A percentile compares a stretch with the other conserved stretches of the same genome.
These are phyloP conservation scores for Aureobasidium zeae DNA, from an alignment of 2,329 filamentous ascomycete species.

Conservation along the genomic window DNA sequence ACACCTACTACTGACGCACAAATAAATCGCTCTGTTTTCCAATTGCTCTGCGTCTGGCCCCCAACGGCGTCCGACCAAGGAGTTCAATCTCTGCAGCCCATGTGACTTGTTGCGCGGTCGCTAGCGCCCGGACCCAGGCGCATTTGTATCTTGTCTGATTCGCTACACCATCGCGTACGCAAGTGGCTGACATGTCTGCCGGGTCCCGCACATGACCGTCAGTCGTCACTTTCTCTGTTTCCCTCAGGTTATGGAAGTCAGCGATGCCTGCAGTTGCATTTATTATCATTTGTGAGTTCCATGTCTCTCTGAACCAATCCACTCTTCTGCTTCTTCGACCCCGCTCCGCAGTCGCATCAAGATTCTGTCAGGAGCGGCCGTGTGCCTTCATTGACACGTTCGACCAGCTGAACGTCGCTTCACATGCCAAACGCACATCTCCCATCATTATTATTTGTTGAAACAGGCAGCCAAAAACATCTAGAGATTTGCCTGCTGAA, in stretches of 20 bases:
- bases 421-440: slow-evolving; percentile 2
- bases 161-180: slow-evolving; percentile 2
- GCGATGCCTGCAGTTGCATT: slow-evolving; percentile 11
- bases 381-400: neutral
- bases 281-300: slow-evolving; percentile 5
- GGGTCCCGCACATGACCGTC: slow-evolving; percentile 10
- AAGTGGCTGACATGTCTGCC: slow-evolving; percentile 15
- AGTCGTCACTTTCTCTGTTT: too few relatives aligned
- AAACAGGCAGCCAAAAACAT: too few relatives aligned
- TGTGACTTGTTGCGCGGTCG: slow-evolving; percentile 7
- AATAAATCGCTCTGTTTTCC: slow-evolving; percentile 9
- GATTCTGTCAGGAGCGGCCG: neutral
- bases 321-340: neutral
- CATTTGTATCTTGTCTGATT: slow-evolving; percentile 11
- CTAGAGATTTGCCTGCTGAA: slow-evolving; percentile 8
- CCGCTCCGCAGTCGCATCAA: slow-evolving; percentile 12
- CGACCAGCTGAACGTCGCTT: slow-evolving; percentile 6
- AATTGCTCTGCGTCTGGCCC: slow-evolving; percentile 10
- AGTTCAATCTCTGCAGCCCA: slow-evolving; percentile 14
- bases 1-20: too few relatives aligned
- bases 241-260: too few relatives aligned
- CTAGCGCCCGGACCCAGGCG: slow-evolving; percentile 14
- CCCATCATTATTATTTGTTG: neutral
- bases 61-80: slow-evolving; percentile 11
- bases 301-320: slow-evolving; percentile 1